A percentile compares a stretch with the other conserved stretches of the same genome.
These are phyloP conservation scores for Nitzschia palea DNA, from an alignment of 108 stramenopile genomes.

Conservation along the genomic window DNA sequence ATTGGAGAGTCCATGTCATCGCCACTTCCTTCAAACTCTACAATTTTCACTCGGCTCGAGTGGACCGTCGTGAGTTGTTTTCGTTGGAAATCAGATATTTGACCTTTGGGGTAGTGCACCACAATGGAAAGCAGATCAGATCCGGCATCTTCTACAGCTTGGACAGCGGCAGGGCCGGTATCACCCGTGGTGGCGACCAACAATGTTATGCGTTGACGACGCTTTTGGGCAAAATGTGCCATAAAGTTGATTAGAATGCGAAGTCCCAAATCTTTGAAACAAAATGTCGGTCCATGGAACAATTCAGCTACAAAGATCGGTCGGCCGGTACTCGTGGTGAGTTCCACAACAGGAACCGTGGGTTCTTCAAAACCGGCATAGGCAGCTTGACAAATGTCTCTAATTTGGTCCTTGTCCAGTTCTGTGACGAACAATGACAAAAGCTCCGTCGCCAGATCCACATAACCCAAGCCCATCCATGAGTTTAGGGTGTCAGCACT, in stretches of 20 bases:
- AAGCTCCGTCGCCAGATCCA: conserved; percentile 56
- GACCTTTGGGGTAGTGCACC: conserved; percentile 84
- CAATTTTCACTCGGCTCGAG: conserved; percentile 56
- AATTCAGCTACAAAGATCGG: conserved; percentile 72
- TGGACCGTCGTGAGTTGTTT: conserved; percentile 76
- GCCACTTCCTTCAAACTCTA: conserved; percentile 82
- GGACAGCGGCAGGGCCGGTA: conserved; percentile 92
- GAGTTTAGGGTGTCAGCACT: conserved; percentile 27
- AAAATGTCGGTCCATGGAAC: conserved; percentile 91
- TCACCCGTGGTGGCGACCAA: conserved; percentile 87
- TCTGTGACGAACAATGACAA: conserved; percentile 68
- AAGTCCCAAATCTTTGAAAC: conserved; percentile 94
- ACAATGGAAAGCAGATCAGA: conserved; percentile 55
- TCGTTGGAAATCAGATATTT: conserved; percentile 84
- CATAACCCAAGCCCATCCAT: conserved; percentile 61
- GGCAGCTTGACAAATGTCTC: conserved; percentile 44
- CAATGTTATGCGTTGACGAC: conserved; percentile 54
- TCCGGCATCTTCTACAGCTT: conserved; percentile 67
- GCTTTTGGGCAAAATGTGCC: conserved; percentile 59
- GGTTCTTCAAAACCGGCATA: conserved; percentile 39
- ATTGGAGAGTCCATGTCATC: conserved; percentile 94
- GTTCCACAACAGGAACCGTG: conserved; percentile 42
- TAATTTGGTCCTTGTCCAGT: conserved; percentile 44
- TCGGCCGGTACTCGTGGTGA: conserved; percentile 2
- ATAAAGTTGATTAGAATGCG: conserved; percentile 59